Evolutionary conservation across 345 rosid genomes (phyloP), one percentile per base, ranked within the genome.

Genomic region (Reutealis trisperma): DNA sequence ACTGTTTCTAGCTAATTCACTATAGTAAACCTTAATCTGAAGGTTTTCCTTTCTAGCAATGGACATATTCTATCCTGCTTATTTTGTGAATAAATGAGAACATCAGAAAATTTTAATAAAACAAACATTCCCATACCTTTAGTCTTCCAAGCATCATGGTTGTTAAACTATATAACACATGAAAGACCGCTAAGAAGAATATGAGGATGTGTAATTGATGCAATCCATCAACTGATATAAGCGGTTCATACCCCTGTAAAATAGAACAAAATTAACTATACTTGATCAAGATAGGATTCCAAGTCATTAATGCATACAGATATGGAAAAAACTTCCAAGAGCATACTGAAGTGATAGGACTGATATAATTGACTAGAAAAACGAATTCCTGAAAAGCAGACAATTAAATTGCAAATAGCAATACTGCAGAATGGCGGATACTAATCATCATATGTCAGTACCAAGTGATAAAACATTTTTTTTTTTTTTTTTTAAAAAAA

Each of bases 81-180:
- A 66, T 41, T 75, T 6, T 30, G 3, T 42, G 47, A 15, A 47
- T n/a, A n/a, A 3, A 51, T 18, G 27, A 54, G 18, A 70, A 19
- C 45, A 37, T 21, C 1, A 32, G 49, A 13, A 42, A 58, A n/a
- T n/a, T 8, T 60, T 8, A 4, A 44, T 45, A 44, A 13, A 32
- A 51, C 22, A 30, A 51, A 63, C 21, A 21, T 73, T 37, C 59
- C 4, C 74, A 45, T 72, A 94, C 99, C 99, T 96, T 94, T 67
- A 96, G 86, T 75, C 98, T 87, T 66, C 97, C 97, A 22, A 96
- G 97, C 90, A 86, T 79, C 99, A 96, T 92, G 6, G 98, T 96
- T 58, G 86, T 73, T 55, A 85, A 77, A 77, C 98, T 96, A 77
- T 90, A 92, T 57, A 91, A 1, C 60, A 96, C 97, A 47, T 96